Conservation (phyloP, 768 basidiomycete genomes). For the Cystobasidium tubakii region DNA sequence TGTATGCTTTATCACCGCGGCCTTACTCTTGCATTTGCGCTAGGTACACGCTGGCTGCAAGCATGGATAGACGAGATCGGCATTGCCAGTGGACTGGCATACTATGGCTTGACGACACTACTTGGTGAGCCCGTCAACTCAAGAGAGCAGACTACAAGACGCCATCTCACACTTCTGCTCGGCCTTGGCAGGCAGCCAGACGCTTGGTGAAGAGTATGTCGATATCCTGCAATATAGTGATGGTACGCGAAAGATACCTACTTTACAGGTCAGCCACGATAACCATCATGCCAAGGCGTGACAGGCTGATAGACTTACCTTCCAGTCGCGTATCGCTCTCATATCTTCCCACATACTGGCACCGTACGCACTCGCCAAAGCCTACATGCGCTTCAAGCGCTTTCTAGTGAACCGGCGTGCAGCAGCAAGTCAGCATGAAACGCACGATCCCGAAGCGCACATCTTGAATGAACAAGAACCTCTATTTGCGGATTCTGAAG, state of each 20-base stretch:
- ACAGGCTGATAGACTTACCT: fast-evolving
- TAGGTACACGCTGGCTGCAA: constrained; percentile 45
- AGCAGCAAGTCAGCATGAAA: constrained; percentile 29
- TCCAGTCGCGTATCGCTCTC: constrained; percentile 41
- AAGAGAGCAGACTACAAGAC: background rate
- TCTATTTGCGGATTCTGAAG: constrained; percentile 10
- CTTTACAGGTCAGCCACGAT: constrained; percentile 26
- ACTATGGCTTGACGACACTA: constrained; percentile 46
- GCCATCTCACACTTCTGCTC: background rate
- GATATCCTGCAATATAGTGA: constrained; percentile 45
- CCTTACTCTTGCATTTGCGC: no score
- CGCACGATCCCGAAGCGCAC: constrained; percentile 9
- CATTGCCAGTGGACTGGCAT: constrained; percentile 41
- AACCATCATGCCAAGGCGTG: no score
- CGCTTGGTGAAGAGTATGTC: constrained; percentile 47
- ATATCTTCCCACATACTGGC: constrained; percentile 42
- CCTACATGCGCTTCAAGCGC: constrained; percentile 17
- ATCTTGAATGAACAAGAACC: constrained; percentile 5
- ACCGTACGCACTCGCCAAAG: constrained; percentile 42
- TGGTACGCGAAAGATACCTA: constrained; percentile 37
- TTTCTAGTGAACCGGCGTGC: background rate
- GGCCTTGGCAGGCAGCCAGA: constrained; percentile 42
- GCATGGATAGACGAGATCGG: constrained; percentile 42
- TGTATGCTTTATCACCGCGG: no score
- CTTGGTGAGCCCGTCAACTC: constrained; percentile 36